A percentile compares a stretch with the other conserved stretches of the same genome.
These are phyloP conservation scores for Candida mattraensis DNA, from an alignment of 805 yeast species.

Conservation along the genomic window DNA sequence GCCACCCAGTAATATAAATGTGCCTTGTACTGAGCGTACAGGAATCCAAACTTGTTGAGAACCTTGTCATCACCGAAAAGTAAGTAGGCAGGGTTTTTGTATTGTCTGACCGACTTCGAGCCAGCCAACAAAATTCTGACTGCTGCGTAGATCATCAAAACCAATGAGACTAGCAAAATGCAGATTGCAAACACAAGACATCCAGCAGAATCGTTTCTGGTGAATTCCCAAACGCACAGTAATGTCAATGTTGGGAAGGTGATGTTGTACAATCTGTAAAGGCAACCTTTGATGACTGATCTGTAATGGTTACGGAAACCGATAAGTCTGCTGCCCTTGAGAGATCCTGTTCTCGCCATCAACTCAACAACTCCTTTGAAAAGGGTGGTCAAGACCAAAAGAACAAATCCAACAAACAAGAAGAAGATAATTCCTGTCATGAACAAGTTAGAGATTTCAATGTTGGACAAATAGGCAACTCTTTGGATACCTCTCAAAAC, in stretches of 20 bases:
- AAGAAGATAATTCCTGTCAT: slow-evolving; percentile 85
- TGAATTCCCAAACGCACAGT: slow-evolving; percentile 86
- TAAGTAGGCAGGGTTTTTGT: slow-evolving; percentile 89
- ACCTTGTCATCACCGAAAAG: slow-evolving; percentile 80
- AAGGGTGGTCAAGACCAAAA: slow-evolving; percentile 52
- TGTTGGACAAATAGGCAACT: slow-evolving; percentile 79
- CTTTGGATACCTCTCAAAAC: slow-evolving; percentile 90
- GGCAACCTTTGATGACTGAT: slow-evolving; percentile 80
- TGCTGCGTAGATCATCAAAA: slow-evolving; percentile 70
- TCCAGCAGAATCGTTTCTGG: slow-evolving; percentile 81
- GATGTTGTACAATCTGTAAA: slow-evolving; percentile 78
- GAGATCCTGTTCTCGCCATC: slow-evolving; percentile 53
- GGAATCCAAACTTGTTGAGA: slow-evolving; percentile 85
- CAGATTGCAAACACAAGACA: slow-evolving; percentile 76
- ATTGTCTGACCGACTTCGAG: slow-evolving; percentile 62
- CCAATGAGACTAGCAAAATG: slow-evolving; percentile 55
- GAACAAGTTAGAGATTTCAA: slow-evolving; percentile 84
- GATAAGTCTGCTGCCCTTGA: slow-evolving; percentile 64
- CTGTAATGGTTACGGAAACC: slow-evolving; percentile 85
- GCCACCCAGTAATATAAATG: slow-evolving; percentile 80
- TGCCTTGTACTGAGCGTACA: slow-evolving; percentile 90
- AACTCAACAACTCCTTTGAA: slow-evolving; percentile 73
- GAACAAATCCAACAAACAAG: slow-evolving; percentile 68
- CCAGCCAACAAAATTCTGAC: slow-evolving; percentile 74
- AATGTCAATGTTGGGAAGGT: slow-evolving; percentile 87